Base-by-base conservation (phyloP, 306 rosid genomes). In the Rubus idaeus region DNA sequence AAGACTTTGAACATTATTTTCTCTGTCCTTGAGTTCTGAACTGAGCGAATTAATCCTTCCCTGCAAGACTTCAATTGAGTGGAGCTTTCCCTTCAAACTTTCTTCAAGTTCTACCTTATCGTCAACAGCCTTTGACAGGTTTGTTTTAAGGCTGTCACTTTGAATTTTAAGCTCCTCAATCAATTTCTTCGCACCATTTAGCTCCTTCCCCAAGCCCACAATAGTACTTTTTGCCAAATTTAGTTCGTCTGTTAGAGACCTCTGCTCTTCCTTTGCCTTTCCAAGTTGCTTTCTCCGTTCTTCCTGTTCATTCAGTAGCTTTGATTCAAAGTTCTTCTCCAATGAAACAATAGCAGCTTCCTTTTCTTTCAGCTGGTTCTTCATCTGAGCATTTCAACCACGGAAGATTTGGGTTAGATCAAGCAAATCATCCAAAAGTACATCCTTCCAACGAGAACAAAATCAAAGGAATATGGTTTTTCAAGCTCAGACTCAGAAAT, bases 181-280 rank as follows among this genome's bases (percentile, higher is more conserved):
- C 78, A 83, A 68, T 20, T 20, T 87, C 84, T 82, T 92, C 86
- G 89, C 94, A 21, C 76, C 74, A 76, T 80, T 87, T 55, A 95
- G 83, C 84, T 95, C 94, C 71, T 77, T 77, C 64, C 85, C 96
- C 75, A 95, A 79, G 79, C 85, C 70, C 26, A 77, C 69, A 62
- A 90, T 76, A 11, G 87, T 81, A 73, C 79, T 71, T 55, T 88
- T 91, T 21, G 91, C 94, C 35, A 80, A 81, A 76, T 82, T 86
- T 37, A 92, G 86, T 82, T 92, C 83, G 78, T 83, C 68, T 65
- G 64, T 61, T 78, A 92, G 81, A 52, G 89, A 73, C 71, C 35
- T 85, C 78, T 87, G 88, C 82, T 87, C 98, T 79, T 89, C 94
- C 79, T 80, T 88, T 44, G 87, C 90, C 84, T 88, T 89, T 49